Evolutionary conservation across 163 green algal species (phyloP).

Genomic region (Scenedesmus sp.): DNA sequence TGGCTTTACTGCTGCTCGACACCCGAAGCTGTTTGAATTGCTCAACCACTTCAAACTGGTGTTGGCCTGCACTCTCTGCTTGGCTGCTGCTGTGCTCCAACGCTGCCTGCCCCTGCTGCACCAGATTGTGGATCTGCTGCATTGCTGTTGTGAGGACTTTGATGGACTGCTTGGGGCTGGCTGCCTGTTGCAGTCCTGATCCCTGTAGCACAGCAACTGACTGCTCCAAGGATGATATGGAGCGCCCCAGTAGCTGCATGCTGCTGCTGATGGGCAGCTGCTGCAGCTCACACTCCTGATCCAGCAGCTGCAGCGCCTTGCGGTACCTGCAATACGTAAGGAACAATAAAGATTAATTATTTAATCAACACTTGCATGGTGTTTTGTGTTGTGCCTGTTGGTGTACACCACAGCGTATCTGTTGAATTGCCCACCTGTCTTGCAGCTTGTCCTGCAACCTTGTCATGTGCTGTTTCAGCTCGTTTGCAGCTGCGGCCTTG

Average conservation of each 20-base stretch:
- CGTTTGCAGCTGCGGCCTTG: not conserved
- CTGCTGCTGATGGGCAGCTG: conserved; percentile 5
- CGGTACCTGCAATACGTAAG: not conserved
- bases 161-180: not conserved
- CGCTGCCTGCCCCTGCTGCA: conserved; percentile 21
- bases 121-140: not conserved
- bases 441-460: not conserved
- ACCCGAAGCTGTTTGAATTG: not conserved
- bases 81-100: conserved; percentile 18
- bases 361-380: too few relatives aligned
- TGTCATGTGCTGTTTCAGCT: conserved; percentile 14
- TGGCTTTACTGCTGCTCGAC: not conserved
- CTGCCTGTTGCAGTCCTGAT: not conserved
- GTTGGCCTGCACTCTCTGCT: not conserved
- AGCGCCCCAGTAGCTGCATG: not conserved
- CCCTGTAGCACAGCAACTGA: conserved; percentile 2
- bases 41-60: not conserved
- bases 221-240: not conserved
- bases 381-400: not conserved
- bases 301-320: not conserved
- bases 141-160: not conserved
- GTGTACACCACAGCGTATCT: not conserved
- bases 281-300: conserved; percentile 34
- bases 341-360: not conserved
- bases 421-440: not conserved